phyloP scores from a whole-genome alignment of 768 basidiomycete species.

The Auricularia sp. region DNA sequence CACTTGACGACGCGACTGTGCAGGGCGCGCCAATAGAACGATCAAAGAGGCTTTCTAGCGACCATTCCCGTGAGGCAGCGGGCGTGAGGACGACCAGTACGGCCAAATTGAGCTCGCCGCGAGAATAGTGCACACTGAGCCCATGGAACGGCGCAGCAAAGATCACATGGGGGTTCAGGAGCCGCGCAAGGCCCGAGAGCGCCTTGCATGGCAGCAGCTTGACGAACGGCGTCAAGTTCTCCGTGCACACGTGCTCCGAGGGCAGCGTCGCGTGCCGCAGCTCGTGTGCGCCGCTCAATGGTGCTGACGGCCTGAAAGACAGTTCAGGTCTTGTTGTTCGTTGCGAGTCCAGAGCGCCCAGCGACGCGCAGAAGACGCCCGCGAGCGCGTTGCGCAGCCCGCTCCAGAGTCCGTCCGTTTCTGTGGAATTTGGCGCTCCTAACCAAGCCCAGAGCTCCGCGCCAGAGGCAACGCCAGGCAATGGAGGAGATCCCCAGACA shows the following conservation, averaged over 20 bases:
- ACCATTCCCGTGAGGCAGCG: slow-evolving; percentile 56
- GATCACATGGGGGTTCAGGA: slow-evolving; percentile 76
- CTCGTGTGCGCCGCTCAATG: slow-evolving; percentile 28
- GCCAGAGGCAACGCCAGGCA: slow-evolving; percentile 67
- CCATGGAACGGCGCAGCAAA: slow-evolving; percentile 93
- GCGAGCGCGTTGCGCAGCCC: slow-evolving; percentile 81
- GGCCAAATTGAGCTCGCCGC: slow-evolving; percentile 54
- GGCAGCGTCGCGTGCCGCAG: slow-evolving; percentile 70
- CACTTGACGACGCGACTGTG: slow-evolving; percentile 57
- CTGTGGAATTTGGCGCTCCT: slow-evolving; percentile 9
- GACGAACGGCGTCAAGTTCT: slow-evolving; percentile 92
- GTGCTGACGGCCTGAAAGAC: slow-evolving; percentile 32
- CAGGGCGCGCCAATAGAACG: slow-evolving; percentile 53
- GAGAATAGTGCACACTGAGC: slow-evolving; percentile 64
- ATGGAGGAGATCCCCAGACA: slow-evolving; percentile 72
- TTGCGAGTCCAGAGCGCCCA: slow-evolving; percentile 65
- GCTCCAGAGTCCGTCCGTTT: slow-evolving; percentile 75
- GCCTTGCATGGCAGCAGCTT: slow-evolving; percentile 92
- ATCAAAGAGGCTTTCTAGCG: slow-evolving; percentile 56
- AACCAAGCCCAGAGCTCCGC: slow-evolving; percentile 92
- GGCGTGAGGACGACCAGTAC: slow-evolving; percentile 78
- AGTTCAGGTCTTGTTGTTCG: slow-evolving; percentile 58
- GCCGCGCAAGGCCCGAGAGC: slow-evolving; percentile 66
- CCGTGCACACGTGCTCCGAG: slow-evolving; percentile 89
- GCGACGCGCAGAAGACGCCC: slow-evolving; percentile 89